phyloP scores from a whole-genome alignment of 2,329 filamentous ascomycete genomes.

The Metarhizium humberi region DNA sequence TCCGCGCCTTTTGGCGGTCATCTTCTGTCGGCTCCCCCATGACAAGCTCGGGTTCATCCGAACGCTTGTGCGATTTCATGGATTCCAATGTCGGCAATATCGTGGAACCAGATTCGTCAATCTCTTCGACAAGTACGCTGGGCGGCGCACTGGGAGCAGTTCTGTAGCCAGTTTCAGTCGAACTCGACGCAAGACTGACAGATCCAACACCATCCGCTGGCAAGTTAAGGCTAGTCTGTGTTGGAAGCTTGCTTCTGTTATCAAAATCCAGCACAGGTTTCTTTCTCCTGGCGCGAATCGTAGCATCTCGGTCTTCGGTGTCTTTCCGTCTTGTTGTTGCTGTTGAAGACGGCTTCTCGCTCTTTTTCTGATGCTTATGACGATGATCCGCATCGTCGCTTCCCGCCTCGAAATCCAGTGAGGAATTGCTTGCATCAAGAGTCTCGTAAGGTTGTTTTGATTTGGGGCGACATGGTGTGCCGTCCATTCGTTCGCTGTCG shows the following conservation, averaged over 20 bases:
- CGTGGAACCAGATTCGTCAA: slow-evolving; percentile 29
- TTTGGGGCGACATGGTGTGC: slow-evolving; percentile 25
- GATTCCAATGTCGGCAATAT: slow-evolving; percentile 20
- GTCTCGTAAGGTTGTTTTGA: slow-evolving; percentile 20
- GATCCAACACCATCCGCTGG: slow-evolving; percentile 28
- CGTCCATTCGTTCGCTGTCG: slow-evolving; percentile 13
- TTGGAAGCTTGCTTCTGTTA: slow-evolving; percentile 17
- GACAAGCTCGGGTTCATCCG: slow-evolving; percentile 50
- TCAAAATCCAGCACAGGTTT: slow-evolving; percentile 11
- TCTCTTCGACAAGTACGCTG: slow-evolving; percentile 34
- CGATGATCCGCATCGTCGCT: slow-evolving; percentile 37
- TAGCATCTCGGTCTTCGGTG: slow-evolving; percentile 17
- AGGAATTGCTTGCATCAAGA: slow-evolving; percentile 32
- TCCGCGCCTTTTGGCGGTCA: slow-evolving; percentile 68
- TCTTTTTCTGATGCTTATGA: slow-evolving; percentile 4
- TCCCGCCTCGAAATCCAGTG: slow-evolving; percentile 37
- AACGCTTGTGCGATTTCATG: slow-evolving; percentile 27
- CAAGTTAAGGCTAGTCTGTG: slow-evolving; percentile 21
- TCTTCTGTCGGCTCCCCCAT: slow-evolving; percentile 53
- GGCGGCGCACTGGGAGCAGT: slow-evolving; percentile 33
- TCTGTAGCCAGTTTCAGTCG: slow-evolving; percentile 30
- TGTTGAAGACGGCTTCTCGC: neutral
- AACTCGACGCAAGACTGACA: slow-evolving; percentile 24
- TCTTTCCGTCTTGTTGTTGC: slow-evolving; percentile 2
- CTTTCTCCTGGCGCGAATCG: slow-evolving; percentile 18